These are phyloP conservation scores for Hyaloscypha bicolor DNA, from an alignment of 495 filamentous ascomycete genomes.

Conservation along the genomic window DNA sequence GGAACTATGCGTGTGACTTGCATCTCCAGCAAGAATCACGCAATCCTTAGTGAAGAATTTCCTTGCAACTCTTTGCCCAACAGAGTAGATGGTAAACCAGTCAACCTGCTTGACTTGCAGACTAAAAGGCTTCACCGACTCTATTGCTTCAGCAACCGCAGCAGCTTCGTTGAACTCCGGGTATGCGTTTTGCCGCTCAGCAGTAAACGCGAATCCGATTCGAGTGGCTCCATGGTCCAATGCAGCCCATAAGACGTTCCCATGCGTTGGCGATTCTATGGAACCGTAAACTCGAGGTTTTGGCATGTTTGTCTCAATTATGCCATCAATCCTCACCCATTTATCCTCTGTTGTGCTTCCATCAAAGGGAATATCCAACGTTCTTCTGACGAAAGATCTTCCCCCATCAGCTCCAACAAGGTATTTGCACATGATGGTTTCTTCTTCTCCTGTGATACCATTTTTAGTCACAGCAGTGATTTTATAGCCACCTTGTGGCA, in stretches of 20 bases:
- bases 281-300: constrained; percentile 48
- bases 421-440: constrained; percentile 42
- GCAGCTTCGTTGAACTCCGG: constrained; percentile 42
- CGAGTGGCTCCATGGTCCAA: constrained; percentile 50
- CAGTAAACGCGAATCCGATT: constrained; percentile 57
- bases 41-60: constrained; percentile 43
- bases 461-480: constrained; percentile 34
- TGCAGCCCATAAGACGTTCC: constrained; percentile 52
- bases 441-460: constrained; percentile 23
- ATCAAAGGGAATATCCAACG: constrained; percentile 46
- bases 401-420: constrained; percentile 53
- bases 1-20: constrained; percentile 51
- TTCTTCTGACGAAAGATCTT: constrained; percentile 44
- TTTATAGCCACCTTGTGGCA: constrained; percentile 31
- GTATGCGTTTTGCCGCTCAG: constrained; percentile 45
- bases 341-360: constrained; percentile 46
- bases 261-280: constrained; percentile 53
- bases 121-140: constrained; percentile 47
- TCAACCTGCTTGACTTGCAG: constrained; percentile 49
- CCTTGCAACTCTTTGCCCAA: constrained; percentile 54
- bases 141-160: constrained; percentile 45
- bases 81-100: constrained; percentile 62
- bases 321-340: constrained; percentile 53
- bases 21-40: constrained; percentile 54
- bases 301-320: constrained; percentile 53